Evolutionary conservation across 805 yeast genomes (phyloP).

Genomic region (Barnettozyma pratensis): DNA sequence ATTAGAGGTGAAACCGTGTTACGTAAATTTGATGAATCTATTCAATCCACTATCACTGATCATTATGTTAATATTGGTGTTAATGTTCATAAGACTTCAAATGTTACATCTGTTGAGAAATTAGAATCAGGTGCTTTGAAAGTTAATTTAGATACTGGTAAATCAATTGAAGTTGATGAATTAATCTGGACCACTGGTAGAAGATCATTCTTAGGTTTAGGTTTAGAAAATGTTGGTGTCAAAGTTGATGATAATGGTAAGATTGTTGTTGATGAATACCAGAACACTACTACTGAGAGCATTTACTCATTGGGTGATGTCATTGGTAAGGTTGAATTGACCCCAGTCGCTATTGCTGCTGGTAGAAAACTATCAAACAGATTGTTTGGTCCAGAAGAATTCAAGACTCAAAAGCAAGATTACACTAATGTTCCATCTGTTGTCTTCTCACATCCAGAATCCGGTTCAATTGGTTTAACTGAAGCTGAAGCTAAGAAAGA

Average conservation of each 20-base stretch:
- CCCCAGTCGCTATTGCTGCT: constrained; percentile 98
- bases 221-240: constrained; percentile 73
- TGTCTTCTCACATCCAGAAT: constrained; percentile 98
- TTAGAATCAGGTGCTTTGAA: constrained; percentile 44
- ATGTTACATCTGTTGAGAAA: constrained; percentile 45
- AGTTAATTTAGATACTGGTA: constrained; percentile 37
- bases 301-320: constrained; percentile 92
- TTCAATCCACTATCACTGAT: constrained; percentile 75
- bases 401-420: constrained; percentile 74
- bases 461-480: constrained; percentile 86
- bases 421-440: constrained; percentile 87
- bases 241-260: constrained; percentile 54
- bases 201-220: constrained; percentile 66
- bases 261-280: constrained; percentile 81
- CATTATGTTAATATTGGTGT: constrained; percentile 79
- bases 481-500: constrained; percentile 72
- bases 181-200: constrained; percentile 95
- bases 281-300: constrained; percentile 66
- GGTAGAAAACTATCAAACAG: constrained; percentile 93
- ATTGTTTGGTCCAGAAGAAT: constrained; percentile 74
- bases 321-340: constrained; percentile 85
- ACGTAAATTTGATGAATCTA: constrained; percentile 79
- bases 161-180: constrained; percentile 61
- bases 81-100: constrained; percentile 64
- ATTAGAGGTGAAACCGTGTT: constrained; percentile 90